Conservation (phyloP, 2,329 filamentous ascomycete genomes). For the Aureobasidium sp. region DNA sequence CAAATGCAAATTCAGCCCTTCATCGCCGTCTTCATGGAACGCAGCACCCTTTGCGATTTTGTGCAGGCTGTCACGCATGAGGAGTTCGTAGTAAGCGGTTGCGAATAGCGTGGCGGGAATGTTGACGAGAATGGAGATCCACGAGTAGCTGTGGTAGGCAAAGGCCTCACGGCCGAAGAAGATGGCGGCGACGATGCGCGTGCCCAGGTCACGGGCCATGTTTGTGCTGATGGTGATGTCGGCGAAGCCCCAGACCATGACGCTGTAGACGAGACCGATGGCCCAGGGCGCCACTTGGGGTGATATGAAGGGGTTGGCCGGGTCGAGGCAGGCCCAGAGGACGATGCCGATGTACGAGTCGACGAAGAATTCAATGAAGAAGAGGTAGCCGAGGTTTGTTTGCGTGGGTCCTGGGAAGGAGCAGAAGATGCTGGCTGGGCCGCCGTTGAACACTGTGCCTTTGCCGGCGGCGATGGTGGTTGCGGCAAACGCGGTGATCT, state of each 20-base stretch:
- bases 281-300: slow-evolving; percentile 41
- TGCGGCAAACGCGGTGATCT: slow-evolving; percentile 36
- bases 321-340: slow-evolving; percentile 51
- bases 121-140: slow-evolving; percentile 48
- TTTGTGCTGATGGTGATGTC: slow-evolving; percentile 48
- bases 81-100: slow-evolving; percentile 46
- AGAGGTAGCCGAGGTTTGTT: slow-evolving; percentile 47
- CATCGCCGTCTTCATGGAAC: slow-evolving; percentile 43
- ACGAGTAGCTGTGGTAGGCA: slow-evolving; percentile 38
- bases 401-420: slow-evolving; percentile 44
- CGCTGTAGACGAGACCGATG: slow-evolving; percentile 48
- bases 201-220: slow-evolving; percentile 50
- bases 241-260: slow-evolving; percentile 48
- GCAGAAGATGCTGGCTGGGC: slow-evolving; percentile 47
- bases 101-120: slow-evolving; percentile 49
- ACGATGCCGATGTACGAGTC: slow-evolving; percentile 48
- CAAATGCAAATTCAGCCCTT: slow-evolving; percentile 38
- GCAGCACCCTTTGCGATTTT: slow-evolving; percentile 44
- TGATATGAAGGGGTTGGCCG: slow-evolving; percentile 49
- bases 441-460: slow-evolving; percentile 37
- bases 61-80: slow-evolving; percentile 45
- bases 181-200: slow-evolving; percentile 49
- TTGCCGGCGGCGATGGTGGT: slow-evolving; percentile 31
- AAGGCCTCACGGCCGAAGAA: slow-evolving; percentile 47
- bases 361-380: slow-evolving; percentile 52